phyloP scores from a whole-genome alignment of 129 eudicot species.

The Flaveria linearis region DNA sequence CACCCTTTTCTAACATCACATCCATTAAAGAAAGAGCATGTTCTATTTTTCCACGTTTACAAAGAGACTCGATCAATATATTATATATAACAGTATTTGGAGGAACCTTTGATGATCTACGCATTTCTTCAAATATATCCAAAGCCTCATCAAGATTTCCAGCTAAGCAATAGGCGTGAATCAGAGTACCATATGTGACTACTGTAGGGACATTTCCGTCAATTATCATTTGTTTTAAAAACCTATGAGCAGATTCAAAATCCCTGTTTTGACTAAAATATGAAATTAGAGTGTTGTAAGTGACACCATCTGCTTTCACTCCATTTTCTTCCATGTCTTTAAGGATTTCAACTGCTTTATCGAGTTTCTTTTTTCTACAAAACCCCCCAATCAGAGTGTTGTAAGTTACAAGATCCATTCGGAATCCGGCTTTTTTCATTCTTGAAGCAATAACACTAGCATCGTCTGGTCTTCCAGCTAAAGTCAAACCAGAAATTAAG shows the following conservation, averaged over 20 bases:
- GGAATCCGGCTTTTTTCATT: conserved; percentile 73
- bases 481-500: conserved; percentile 72
- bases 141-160: conserved; percentile 65
- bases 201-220: conserved; percentile 66
- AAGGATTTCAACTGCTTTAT: conserved; percentile 62
- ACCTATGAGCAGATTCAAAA: conserved; percentile 50
- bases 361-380: conserved; percentile 63
- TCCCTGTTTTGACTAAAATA: conserved; percentile 59
- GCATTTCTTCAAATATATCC: conserved; percentile 61
- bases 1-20: conserved; percentile 58
- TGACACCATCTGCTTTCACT: conserved; percentile 58
- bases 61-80: conserved; percentile 58
- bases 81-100: conserved; percentile 78
- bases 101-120: conserved; percentile 38
- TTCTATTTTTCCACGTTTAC: conserved; percentile 58
- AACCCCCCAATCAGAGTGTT: conserved; percentile 72
- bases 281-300: conserved; percentile 77
- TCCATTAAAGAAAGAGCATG: conserved; percentile 63
- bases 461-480: conserved; percentile 67
- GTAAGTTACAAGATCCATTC: conserved; percentile 58
- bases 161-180: conserved; percentile 61
- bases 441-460: conserved; percentile 48
- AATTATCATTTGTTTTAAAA: conserved; percentile 58
- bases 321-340: conserved; percentile 64
- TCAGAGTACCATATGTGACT: conserved; percentile 78